Conservation (phyloP, 176 grass and related monocot species). For the Cenchrus americanus region DNA sequence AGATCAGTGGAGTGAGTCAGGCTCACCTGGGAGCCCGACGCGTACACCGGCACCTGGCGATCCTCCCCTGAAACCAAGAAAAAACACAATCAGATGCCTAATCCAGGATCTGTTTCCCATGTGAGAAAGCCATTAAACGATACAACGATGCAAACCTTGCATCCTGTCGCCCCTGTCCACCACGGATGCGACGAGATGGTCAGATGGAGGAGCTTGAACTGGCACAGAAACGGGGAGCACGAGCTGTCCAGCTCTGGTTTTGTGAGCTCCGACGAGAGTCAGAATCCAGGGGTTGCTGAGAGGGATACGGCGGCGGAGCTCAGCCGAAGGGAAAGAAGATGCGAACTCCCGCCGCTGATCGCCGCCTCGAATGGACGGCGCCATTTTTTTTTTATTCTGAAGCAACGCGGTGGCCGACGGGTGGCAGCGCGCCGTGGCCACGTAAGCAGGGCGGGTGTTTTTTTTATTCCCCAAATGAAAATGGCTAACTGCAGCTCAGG, state of each 20-base stretch:
- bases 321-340: background rate
- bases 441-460: no score
- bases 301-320: background rate
- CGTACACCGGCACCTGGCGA: conserved; percentile 32
- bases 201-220: no score
- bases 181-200: background rate
- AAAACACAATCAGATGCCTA: background rate
- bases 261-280: background rate
- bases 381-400: background rate
- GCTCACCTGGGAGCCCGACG: conserved; percentile 24
- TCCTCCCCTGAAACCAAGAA: conserved; percentile 15
- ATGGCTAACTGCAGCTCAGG: no score
- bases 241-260: background rate
- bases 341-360: background rate
- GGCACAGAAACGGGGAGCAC: background rate
- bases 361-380: background rate
- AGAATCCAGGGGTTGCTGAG: background rate
- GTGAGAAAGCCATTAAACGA: background rate
- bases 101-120: background rate
- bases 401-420: no score
- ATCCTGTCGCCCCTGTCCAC: conserved; percentile 20
- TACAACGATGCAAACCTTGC: conserved; percentile 16
- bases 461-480: no score
- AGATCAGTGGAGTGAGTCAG: background rate
- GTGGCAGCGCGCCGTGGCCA: no score